Evolutionary conservation across 345 rosid genomes (phyloP).

Genomic region (Leavenworthia alabamica): DNA sequence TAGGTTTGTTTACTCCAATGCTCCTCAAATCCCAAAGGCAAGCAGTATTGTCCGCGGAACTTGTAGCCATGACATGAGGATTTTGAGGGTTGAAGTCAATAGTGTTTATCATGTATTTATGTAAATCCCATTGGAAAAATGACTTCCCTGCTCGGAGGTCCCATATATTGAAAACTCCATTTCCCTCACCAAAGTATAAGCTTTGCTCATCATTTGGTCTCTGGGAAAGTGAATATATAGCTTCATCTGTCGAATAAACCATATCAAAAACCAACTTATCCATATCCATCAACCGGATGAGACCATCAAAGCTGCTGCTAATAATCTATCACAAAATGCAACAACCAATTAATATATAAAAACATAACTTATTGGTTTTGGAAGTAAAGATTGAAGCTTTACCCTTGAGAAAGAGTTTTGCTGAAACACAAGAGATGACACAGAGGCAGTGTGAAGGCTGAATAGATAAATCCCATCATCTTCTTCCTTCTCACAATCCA

Average conservation of each 20-base stretch:
- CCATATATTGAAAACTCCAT: conserved; percentile 47
- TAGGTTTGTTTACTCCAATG: conserved; percentile 36
- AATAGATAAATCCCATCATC: conserved; percentile 60
- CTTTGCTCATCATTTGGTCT: conserved; percentile 41
- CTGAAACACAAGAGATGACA: conserved; percentile 58
- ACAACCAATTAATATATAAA: too few species aligned
- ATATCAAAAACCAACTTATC: conserved; percentile 67
- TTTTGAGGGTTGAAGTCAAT: conserved; percentile 63
- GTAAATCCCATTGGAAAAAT: conserved; percentile 42
- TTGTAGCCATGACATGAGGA: conserved; percentile 60
- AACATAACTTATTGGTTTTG: not conserved
- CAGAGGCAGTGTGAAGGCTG: conserved; percentile 43
- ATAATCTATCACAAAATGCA: conserved; percentile 24
- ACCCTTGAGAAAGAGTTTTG: conserved; percentile 59
- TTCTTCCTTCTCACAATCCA: conserved; percentile 32
- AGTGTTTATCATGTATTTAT: conserved; percentile 61
- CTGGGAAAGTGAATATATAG: conserved; percentile 54
- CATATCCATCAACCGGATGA: conserved; percentile 61
- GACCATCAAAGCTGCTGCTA: conserved; percentile 67
- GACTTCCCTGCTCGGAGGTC: conserved; percentile 58
- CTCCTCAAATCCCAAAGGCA: conserved; percentile 83
- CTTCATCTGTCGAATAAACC: conserved; percentile 40
- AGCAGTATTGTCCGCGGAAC: conserved; percentile 73
- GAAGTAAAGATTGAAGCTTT: not conserved
- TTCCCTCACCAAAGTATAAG: conserved; percentile 60